These are phyloP conservation scores for Aspergillus japonicus DNA, from an alignment of 2,329 filamentous ascomycete species.

Conservation along the genomic window DNA sequence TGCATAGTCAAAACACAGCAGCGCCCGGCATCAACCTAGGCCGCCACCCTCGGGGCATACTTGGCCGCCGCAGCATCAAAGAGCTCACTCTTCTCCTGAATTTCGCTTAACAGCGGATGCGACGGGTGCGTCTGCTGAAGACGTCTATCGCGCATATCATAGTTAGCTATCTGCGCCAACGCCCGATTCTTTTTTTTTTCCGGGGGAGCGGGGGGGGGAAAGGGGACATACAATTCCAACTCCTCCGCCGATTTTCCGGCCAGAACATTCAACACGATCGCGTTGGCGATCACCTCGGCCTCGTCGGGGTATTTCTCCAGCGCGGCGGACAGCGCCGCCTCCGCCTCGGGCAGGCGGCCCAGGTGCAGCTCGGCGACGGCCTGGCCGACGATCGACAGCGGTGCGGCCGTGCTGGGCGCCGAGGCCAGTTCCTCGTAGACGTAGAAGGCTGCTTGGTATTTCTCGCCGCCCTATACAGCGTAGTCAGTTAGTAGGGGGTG, in stretches of 20 bases:
- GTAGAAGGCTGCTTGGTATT: conserved; percentile 96
- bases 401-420: conserved; percentile 74
- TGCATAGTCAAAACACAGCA: neutral
- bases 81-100: conserved; percentile 79
- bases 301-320: conserved; percentile 70
- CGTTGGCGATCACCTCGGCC: conserved; percentile 76
- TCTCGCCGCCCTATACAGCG: conserved; percentile 72
- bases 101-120: conserved; percentile 70
- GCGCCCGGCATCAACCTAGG: conserved; percentile 18
- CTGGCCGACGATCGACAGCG: conserved; percentile 76
- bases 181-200: neutral
- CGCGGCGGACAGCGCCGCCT: conserved; percentile 79
- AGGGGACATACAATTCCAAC: conserved; percentile 56
- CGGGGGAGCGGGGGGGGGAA: too few species aligned
- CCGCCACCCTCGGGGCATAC: conserved; percentile 74
- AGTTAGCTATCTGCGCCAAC: too few species aligned
- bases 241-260: conserved; percentile 69
- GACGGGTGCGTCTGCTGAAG: conserved; percentile 58
- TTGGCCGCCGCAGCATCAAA: conserved; percentile 86
- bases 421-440: conserved; percentile 96
- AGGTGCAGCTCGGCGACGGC: conserved; percentile 90
- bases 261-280: conserved; percentile 74
- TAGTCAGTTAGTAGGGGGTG: too few species aligned
- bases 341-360: conserved; percentile 82
- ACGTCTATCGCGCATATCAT: conserved; percentile 20